Conservation (phyloP, 2,329 filamentous ascomycete species). For the Penicillium sp. region DNA sequence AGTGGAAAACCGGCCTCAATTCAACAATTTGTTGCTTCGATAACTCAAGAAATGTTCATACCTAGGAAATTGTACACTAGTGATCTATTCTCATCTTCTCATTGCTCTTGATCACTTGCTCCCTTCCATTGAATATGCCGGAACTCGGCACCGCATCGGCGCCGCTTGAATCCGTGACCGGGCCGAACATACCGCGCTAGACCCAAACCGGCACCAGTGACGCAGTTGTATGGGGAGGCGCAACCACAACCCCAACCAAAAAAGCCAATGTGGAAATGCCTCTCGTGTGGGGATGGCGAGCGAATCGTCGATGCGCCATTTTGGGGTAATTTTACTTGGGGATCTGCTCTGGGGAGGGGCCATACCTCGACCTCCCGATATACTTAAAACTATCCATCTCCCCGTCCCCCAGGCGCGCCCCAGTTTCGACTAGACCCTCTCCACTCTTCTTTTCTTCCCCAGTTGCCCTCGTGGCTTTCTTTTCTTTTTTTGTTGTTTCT, state of each 20-base stretch:
- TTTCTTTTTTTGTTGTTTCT: constrained; percentile 3
- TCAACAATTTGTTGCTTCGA: too few relatives aligned
- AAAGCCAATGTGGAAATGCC: constrained; percentile 17
- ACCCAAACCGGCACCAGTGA: constrained; percentile 4
- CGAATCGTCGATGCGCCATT: constrained; percentile 5
- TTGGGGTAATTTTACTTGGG: constrained; percentile 6
- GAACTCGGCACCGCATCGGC: constrained; percentile 7
- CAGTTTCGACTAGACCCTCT: constrained; percentile 4
- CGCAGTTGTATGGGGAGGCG: constrained; percentile 3
- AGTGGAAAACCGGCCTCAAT: too few relatives aligned
- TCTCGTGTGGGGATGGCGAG: constrained; percentile 19
- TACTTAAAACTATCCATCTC: constrained; percentile 30
- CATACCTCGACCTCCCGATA: not conserved
- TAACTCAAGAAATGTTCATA: too few relatives aligned
- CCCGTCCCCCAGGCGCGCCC: constrained; percentile 22
- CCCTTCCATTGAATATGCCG: not conserved
- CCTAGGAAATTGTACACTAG: too few relatives aligned
- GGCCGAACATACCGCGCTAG: constrained; percentile 15
- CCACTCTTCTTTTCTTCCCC: constrained; percentile 2
- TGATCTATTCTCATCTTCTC: too few relatives aligned
- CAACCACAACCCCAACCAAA: too few relatives aligned
- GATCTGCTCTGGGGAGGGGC: constrained; percentile 7
- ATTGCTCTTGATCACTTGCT: not conserved
- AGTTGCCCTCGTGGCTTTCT: not conserved
- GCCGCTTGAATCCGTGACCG: constrained; percentile 15